phyloP scores from a whole-genome alignment of 2,329 filamentous ascomycete genomes.

The Bisporella sp. region DNA sequence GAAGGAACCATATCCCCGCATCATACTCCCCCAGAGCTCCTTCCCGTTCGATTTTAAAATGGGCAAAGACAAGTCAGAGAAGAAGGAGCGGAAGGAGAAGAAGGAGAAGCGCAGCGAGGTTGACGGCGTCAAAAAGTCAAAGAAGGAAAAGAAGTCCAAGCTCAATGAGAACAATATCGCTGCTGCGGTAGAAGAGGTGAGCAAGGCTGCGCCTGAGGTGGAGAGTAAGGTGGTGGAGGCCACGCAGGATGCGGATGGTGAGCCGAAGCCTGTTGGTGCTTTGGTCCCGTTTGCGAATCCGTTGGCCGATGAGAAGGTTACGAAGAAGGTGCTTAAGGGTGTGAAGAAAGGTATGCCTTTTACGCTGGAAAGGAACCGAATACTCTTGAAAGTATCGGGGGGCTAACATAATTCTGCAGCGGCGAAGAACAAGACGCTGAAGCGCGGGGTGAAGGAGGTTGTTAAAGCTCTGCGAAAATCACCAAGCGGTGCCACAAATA shows the following conservation, averaged over 20 bases:
- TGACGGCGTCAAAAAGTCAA: constrained; percentile 37
- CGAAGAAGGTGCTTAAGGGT: constrained; percentile 59
- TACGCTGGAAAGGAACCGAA: neutral
- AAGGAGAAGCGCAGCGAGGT: constrained; percentile 57
- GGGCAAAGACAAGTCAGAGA: constrained; percentile 26
- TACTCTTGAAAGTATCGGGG: too few species aligned
- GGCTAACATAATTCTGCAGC: constrained; percentile 45
- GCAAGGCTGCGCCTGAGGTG: constrained; percentile 42
- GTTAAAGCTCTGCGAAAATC: constrained; percentile 98
- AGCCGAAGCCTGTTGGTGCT: constrained; percentile 44
- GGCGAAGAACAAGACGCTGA: constrained; percentile 90
- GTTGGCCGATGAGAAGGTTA: constrained; percentile 69
- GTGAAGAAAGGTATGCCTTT: constrained; percentile 48
- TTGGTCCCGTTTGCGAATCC: constrained; percentile 81
- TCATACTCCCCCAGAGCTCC: too few species aligned
- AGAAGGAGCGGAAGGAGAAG: constrained; percentile 48
- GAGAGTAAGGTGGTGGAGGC: constrained; percentile 30
- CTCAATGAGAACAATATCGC: constrained; percentile 42
- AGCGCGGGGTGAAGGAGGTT: constrained; percentile 97
- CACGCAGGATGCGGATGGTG: constrained; percentile 29
- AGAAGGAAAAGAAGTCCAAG: constrained; percentile 33
- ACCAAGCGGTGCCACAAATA: constrained; percentile 57
- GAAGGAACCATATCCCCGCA: too few species aligned
- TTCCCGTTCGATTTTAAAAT: constrained; percentile 13
- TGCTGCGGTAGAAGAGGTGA: constrained; percentile 57